These are phyloP conservation scores for Cyberlindnera japonica DNA, from an alignment of 805 yeast species.

Conservation along the genomic window DNA sequence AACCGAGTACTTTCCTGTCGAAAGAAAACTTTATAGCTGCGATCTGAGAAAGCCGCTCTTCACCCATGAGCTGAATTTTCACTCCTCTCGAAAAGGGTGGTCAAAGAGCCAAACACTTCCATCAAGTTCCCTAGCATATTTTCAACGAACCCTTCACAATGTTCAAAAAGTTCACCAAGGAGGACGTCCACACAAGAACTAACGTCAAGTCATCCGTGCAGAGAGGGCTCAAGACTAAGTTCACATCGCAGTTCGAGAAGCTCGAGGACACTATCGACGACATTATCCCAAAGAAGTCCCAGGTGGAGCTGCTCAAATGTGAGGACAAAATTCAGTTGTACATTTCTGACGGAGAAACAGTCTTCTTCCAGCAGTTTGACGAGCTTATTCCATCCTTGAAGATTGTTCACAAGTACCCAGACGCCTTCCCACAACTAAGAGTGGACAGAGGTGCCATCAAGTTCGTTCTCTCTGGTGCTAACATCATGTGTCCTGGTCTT, in stretches of 20 bases:
- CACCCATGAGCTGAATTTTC: too few species aligned
- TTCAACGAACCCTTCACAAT: too few species aligned
- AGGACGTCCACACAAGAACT: constrained; percentile 85
- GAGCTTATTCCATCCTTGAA: constrained; percentile 72
- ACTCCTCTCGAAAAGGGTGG: too few species aligned
- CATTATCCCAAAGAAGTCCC: constrained; percentile 84
- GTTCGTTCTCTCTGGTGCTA: constrained; percentile 92
- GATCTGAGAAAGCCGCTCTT: too few species aligned
- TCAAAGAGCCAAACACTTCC: too few species aligned
- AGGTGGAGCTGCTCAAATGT: constrained; percentile 75
- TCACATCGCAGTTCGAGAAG: constrained; percentile 69
- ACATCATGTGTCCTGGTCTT: constrained; percentile 94
- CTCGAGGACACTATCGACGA: constrained; percentile 76
- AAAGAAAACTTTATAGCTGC: too few species aligned
- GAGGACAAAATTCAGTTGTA: constrained; percentile 85
- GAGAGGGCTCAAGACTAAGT: constrained; percentile 73
- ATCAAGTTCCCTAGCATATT: too few species aligned
- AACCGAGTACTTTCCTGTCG: too few species aligned
- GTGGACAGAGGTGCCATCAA: constrained; percentile 97
- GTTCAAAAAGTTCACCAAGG: constrained; percentile 70
- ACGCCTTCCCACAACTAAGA: constrained; percentile 77
- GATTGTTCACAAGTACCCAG: constrained; percentile 78
- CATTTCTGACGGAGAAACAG: constrained; percentile 66
- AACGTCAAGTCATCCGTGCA: constrained; percentile 94
- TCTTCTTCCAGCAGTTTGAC: constrained; percentile 78